Evolutionary conservation across 208 protist genomes (phyloP).

Genomic region (Spongospora subterranea): DNA sequence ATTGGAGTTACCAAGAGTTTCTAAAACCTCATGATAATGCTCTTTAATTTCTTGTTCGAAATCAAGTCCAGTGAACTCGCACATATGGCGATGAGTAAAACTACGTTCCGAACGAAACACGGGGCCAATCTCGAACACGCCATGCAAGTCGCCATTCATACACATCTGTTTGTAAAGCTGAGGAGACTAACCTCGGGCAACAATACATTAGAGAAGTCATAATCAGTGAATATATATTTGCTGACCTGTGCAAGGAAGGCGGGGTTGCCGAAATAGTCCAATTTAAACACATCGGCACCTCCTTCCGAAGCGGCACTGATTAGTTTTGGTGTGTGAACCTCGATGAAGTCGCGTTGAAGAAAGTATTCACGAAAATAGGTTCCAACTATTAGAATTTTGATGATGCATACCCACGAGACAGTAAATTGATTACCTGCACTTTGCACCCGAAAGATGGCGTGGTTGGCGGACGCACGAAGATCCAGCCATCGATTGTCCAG

Average conservation of each 20-base stretch:
- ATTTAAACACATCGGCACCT: slow-evolving; percentile 84
- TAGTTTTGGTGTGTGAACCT: slow-evolving; percentile 99
- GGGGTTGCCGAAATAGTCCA: slow-evolving; percentile 81
- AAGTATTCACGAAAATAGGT: slow-evolving; percentile 92
- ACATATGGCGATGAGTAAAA: slow-evolving; percentile 98
- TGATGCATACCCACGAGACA: background rate
- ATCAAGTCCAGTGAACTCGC: slow-evolving; percentile 99
- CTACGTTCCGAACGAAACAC: slow-evolving; percentile 99
- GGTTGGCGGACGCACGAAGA: slow-evolving; percentile 59
- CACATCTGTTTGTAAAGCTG: slow-evolving; percentile 99
- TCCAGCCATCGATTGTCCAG: slow-evolving; percentile 68
- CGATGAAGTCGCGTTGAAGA: slow-evolving; percentile 87
- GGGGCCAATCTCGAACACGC: slow-evolving; percentile 84
- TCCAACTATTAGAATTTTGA: background rate
- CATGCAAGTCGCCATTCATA: slow-evolving; percentile 90
- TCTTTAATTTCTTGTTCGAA: slow-evolving; percentile 99
- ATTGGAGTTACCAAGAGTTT: background rate
- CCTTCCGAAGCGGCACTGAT: slow-evolving; percentile 94
- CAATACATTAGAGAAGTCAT: background rate
- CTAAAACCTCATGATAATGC: slow-evolving; percentile 94
- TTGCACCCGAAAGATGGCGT: slow-evolving; percentile 65
- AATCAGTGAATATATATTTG: background rate
- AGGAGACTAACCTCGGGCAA: slow-evolving; percentile 97
- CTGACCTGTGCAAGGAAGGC: slow-evolving; percentile 62
- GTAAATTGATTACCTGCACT: background rate